Base-by-base conservation (phyloP, 495 filamentous ascomycete genomes). In the Jackrogersella minutella region DNA sequence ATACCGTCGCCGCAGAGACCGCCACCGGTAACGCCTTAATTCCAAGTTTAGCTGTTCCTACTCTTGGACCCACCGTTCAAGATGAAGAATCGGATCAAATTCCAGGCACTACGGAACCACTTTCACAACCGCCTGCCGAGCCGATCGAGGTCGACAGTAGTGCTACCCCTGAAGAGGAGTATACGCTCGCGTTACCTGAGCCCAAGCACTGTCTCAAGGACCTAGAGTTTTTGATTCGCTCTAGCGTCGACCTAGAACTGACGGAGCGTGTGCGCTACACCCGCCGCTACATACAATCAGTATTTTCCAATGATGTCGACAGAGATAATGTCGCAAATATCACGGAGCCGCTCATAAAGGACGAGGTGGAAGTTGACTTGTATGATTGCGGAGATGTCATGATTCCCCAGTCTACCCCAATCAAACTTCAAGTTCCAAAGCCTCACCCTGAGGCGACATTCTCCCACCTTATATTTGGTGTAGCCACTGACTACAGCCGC, bases 401-500 rank as follows among this genome's bases (percentile, higher is more conserved):
- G 8, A 63, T 74, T 8, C 67, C 64, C 0, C 62, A 71, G 0
- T 77, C 74, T 56, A 68, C 73, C 11, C 57, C 72, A 22, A 65
- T 81, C 17, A 19, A 61, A 13, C 67, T 80, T 17, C 58, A 64
- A 1, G 79, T 80, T 11, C 72, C 79, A 1, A 31, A 52, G 2
- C 68, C 75, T 17, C 73, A 77, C 34, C 74, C 77, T 3, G 21
- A 64, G 5, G 37, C 52, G 13, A 69, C 62, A 2, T 78, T 74
- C 54, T 13, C 33, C 0, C 74, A 82, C 53, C 68, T 85, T 30
- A 54, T 78, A 46, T 85, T 85, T 49, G 88, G 87, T 61, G 82
- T 91, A 0, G 84, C 87, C 1, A 88, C 87, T 13, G 82, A 79
- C 5, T 75, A 86, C 41, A 74, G 76, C 3, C 80, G 88, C 30